Evolutionary conservation across 2,329 filamentous ascomycete genomes (phyloP).

Genomic region (Paecilomyces niveus): DNA sequence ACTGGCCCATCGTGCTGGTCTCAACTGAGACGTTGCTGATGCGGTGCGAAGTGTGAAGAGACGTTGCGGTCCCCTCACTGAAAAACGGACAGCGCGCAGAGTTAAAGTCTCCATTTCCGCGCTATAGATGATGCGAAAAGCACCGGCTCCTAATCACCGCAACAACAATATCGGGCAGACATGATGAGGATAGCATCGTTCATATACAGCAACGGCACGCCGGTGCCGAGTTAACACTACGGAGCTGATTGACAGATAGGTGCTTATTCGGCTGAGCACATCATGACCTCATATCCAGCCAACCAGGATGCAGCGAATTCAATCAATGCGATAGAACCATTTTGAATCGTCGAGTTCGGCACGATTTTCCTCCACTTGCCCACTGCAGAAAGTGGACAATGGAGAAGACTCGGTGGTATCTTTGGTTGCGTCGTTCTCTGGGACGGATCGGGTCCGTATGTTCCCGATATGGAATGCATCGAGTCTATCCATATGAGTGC

Average conservation of each 20-base stretch:
- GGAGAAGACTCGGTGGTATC: not conserved
- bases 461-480: not conserved
- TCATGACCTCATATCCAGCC: conserved; percentile 9
- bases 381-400: not conserved
- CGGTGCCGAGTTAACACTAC: not conserved
- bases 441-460: not conserved
- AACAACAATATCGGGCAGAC: not conserved
- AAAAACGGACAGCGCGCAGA: not conserved
- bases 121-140: not conserved
- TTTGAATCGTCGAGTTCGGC: not conserved
- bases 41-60: conserved; percentile 4
- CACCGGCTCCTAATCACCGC: not conserved
- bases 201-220: not conserved
- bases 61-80: not conserved
- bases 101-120: not conserved
- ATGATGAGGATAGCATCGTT: not conserved
- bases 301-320: not conserved
- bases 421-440: not conserved
- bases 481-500: not conserved
- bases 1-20: not conserved
- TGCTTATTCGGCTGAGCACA: conserved; percentile 5
- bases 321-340: not conserved
- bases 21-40: not conserved
- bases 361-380: not conserved
- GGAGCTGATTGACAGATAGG: not conserved